Base-by-base conservation (phyloP, 306 rosid species). In the Carpinus viminea region DNA sequence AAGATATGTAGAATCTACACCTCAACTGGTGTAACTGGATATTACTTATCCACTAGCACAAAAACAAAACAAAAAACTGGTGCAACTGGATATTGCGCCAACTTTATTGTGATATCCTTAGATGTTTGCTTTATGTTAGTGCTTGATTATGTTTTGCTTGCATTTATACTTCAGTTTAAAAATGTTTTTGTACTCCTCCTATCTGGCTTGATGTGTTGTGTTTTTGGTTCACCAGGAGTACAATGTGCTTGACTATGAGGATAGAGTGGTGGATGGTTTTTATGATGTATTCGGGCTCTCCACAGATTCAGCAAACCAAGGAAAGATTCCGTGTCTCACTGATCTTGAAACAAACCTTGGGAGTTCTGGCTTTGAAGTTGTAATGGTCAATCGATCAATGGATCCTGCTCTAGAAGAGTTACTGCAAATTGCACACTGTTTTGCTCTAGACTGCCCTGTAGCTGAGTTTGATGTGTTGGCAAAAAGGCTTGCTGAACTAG, bases 401-500 rank as follows among this genome's bases (percentile, higher is more conserved):
- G 99, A 95, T 87, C 94, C 87, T 73, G 81, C 91, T 24, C 55
- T 95, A 74, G 97, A 90, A 82, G 99, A 95, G 89, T 83, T 93
- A 47, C 79, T 91, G 83, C 99, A 95, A 90, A 79, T 95, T 83
- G 91, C 97, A 51, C 96, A 93, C 20, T 95, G 99, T 76, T 85
- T 95, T 77, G 93, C 96, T n/a, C 57, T 85, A 84, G 99, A 93
- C 80, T 95, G 91, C 81, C 99, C 98, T 57, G 90, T 86, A 50
- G 79, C 91, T 4, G 83, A 90, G 75, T 84, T 90, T 68, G 83
- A 83, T 52, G 76, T 90, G 83, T 79, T 92, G 83, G 98, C 87
- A 68, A 98, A 89, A 86, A 93, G 97, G 85, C 91, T 95, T 73
- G 98, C 99, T 38, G 99, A 95, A 79, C 93, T 95, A 61, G 98